A percentile compares a stretch with the other conserved stretches of the same genome.
Evolutionary conservation across 2,329 filamentous ascomycete species (phyloP).

Genomic region (Amauroascus niger): DNA sequence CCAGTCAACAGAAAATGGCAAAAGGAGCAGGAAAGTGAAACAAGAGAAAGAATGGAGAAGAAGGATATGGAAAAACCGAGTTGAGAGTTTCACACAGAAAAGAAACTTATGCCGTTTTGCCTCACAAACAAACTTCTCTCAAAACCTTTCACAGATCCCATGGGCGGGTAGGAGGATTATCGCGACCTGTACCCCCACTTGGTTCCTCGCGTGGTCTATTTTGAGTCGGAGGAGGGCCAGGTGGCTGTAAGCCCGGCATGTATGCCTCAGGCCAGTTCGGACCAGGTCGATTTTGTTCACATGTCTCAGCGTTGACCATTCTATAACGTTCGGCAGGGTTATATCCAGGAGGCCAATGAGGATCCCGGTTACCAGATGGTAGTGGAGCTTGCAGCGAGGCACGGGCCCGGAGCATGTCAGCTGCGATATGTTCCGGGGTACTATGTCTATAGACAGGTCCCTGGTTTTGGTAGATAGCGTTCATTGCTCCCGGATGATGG

Average conservation of each 20-base stretch:
- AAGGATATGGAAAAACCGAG: too few relatives aligned
- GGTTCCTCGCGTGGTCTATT: neutral
- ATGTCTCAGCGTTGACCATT: neutral
- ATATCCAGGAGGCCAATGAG: neutral
- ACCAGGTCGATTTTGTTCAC: neutral
- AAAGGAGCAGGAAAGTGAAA: too few relatives aligned
- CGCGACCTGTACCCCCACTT: too few relatives aligned
- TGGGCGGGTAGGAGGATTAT: slow-evolving; percentile 3
- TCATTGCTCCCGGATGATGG: neutral
- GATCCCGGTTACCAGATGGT: neutral
- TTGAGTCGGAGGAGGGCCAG: neutral
- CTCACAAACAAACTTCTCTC: neutral
- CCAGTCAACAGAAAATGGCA: neutral
- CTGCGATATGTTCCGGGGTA: neutral
- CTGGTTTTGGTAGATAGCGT: neutral
- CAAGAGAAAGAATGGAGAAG: neutral
- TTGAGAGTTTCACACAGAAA: too few relatives aligned
- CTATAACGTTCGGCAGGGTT: neutral
- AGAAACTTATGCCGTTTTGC: neutral
- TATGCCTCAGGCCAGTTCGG: neutral
- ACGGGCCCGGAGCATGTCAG: neutral
- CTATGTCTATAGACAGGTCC: neutral
- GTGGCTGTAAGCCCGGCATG: neutral
- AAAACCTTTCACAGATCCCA: slow-evolving; percentile 10
- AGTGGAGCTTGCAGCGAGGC: neutral